Conservation (phyloP, 805 yeast genomes). For the Candida broadrunensis region DNA sequence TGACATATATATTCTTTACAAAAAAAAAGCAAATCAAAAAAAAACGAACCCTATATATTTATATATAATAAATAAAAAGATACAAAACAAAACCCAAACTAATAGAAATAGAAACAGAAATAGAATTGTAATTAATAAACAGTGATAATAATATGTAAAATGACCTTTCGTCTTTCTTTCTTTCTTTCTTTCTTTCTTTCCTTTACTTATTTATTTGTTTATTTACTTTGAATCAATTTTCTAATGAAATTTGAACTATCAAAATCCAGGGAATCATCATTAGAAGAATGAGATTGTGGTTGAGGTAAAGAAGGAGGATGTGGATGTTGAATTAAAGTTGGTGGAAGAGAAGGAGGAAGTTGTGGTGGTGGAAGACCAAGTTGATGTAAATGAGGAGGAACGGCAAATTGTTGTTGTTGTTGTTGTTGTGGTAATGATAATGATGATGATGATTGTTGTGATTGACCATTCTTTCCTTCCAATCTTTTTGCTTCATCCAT, state of each 20-base stretch:
- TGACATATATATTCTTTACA: too few species aligned
- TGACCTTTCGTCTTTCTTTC: too few species aligned
- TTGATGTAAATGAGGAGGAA: neutral
- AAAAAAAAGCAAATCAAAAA: too few species aligned
- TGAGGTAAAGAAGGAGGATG: neutral
- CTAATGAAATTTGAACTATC: slow-evolving; percentile 17
- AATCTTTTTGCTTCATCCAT: slow-evolving; percentile 52
- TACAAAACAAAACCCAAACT: too few species aligned
- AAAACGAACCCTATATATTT: too few species aligned
- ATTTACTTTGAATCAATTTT: slow-evolving; percentile 15
- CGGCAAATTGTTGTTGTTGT: neutral
- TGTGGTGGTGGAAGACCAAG: neutral
- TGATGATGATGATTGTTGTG: too few species aligned
- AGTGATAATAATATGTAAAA: too few species aligned
- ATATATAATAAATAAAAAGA: too few species aligned
- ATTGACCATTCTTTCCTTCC: slow-evolving; percentile 10
- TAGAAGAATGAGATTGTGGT: neutral
- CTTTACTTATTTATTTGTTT: too few species aligned
- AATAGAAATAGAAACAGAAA: too few species aligned
- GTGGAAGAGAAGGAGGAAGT: neutral
- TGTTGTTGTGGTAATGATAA: neutral
- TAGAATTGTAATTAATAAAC: too few species aligned
- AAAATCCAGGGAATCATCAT: neutral
- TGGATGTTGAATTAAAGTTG: neutral
- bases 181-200: too few species aligned